phyloP scores from a whole-genome alignment of 2,329 filamentous ascomycete genomes.

The Thielaviopsis populi region DNA sequence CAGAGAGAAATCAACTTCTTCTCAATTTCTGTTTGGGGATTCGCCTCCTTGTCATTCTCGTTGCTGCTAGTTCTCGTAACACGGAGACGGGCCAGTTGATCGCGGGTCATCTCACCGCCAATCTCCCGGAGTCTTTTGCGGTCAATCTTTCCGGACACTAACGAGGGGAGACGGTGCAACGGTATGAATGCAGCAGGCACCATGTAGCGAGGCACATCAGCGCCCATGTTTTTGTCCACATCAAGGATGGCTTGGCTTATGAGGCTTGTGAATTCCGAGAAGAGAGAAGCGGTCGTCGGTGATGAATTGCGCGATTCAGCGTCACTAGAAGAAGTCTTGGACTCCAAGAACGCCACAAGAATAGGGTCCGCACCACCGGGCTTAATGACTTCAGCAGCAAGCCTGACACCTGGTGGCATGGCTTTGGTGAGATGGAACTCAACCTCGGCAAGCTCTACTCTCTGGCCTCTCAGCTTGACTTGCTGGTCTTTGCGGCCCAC shows the following conservation, averaged over 20 bases:
- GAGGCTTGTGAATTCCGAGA: constrained; percentile 24
- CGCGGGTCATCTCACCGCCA: constrained; percentile 28
- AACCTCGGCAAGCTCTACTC: constrained; percentile 45
- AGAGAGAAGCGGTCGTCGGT: constrained; percentile 21
- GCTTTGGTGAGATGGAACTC: constrained; percentile 34
- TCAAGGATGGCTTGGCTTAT: constrained; percentile 22
- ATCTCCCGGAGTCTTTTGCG: constrained; percentile 34
- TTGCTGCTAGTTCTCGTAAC: constrained; percentile 18
- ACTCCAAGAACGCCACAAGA: constrained; percentile 31
- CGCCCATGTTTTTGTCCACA: constrained; percentile 24
- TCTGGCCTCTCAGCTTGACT: constrained; percentile 50
- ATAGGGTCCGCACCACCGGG: constrained; percentile 31
- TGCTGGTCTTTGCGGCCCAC: constrained; percentile 52
- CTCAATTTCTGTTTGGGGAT: constrained; percentile 28
- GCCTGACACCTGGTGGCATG: constrained; percentile 29
- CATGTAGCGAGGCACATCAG: constrained; percentile 32
- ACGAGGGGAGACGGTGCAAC: constrained; percentile 30
- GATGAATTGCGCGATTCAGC: constrained; percentile 19
- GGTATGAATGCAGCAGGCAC: constrained; percentile 34
- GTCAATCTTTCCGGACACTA: constrained; percentile 36
- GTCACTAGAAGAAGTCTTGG: constrained; percentile 23
- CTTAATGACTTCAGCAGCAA: constrained; percentile 35
- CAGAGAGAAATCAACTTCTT: constrained; percentile 27
- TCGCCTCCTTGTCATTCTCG: constrained; percentile 23
- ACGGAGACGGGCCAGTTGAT: constrained; percentile 17